Base-by-base conservation (phyloP, 2,329 filamentous ascomycete genomes). In the Magnaporthiopsis rhizophila region DNA sequence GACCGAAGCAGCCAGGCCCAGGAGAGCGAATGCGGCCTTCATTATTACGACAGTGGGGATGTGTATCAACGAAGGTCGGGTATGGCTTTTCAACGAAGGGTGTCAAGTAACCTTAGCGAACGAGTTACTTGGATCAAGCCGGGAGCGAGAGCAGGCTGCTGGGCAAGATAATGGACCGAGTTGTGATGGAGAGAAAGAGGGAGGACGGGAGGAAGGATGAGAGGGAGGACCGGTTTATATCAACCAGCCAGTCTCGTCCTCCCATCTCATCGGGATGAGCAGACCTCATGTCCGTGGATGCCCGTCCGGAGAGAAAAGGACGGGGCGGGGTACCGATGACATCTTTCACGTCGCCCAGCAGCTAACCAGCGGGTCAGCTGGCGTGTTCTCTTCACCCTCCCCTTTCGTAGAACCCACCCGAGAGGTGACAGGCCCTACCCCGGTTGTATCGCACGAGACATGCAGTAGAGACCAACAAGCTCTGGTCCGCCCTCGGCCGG, bases 21-120 rank as follows among this genome's bases (percentile, higher is more conserved):
- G 36, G 63, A 75, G 66, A 28, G 74, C 71, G 61, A 76, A 66
- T 62, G 65, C 68, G 59, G 72, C 69, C 71, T 71, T 75, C 74
- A 75, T 76, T 3, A 15, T 59, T 3, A 62, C 45, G 38, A 56
- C 30, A 65, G 65, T 64, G 64, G 65, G 57, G 50, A 50, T n/a
- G 34, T 28, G 60, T 63, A 56, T 65, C n/a, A 57, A 63, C 63
- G 67, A 67, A 53, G 58, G 67, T 65, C 26, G 28, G 59, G 36
- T 64, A 61, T 60, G 58, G 11, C 62, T 32, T 45, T 34, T 62
- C 64, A 69, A 65, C 66, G 71, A 71, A 65, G 60, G 70, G 66
- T 64, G 68, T 66, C 24, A 68, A 69, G 68, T 71, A 72, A 69
- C 70, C 70, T 72, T 68, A 71, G 67, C 69, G 70, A 74, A 69